Base-by-base conservation (phyloP, 805 yeast species). In the Wickerhamiella azyma region DNA sequence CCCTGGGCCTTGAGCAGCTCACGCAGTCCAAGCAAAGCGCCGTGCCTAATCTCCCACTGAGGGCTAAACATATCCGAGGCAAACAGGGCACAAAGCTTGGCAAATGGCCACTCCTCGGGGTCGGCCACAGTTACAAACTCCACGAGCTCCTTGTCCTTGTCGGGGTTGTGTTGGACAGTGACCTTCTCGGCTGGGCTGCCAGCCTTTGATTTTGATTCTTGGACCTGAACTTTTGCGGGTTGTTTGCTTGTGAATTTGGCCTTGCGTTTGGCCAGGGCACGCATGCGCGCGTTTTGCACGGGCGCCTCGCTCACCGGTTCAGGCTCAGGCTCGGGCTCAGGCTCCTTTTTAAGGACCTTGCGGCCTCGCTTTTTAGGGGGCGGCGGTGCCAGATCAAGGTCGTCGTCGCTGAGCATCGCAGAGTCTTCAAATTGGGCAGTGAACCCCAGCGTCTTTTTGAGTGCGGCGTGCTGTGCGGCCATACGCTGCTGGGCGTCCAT, bases 31-130 rank as follows among this genome's bases (percentile, higher is more conserved):
- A 92, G 70, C 2, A 94, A 83, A 0, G 96, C 86, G 30, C 98
- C 99, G 64, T 92, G 99, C 54, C 99, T 75, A 13, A 80, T 71
- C 65, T 92, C 97, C 99, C 99, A 92, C 37, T 71, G 70, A 36
- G 85, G 94, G 50, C 80, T 79, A 59, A 85, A 85, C 48, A 92
- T 64, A 55, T 86, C 95, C 35, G 76, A 76, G 49, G 85, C 65
- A 33, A 92, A 64, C 18, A 86, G 66, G 59, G 85, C 96, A 62
- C 81, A 86, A 10, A 89, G 79, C 16, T 96, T 94, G 67, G 88
- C 96, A 55, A 88, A 85, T 45, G 85, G 94, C 96, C 97, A 92
- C 0, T 84, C 81, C 35, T 79, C 68, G 6, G 76, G 76, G 36
- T 80, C 74, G 50, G 81, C 85, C 53, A 79, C 80, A 13, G 83